Percentiles rank a stretch among this genome's conserved stretches.
Conservation (phyloP, 2,329 filamentous ascomycete genomes). For the Colletotrichum spaethianum region DNA sequence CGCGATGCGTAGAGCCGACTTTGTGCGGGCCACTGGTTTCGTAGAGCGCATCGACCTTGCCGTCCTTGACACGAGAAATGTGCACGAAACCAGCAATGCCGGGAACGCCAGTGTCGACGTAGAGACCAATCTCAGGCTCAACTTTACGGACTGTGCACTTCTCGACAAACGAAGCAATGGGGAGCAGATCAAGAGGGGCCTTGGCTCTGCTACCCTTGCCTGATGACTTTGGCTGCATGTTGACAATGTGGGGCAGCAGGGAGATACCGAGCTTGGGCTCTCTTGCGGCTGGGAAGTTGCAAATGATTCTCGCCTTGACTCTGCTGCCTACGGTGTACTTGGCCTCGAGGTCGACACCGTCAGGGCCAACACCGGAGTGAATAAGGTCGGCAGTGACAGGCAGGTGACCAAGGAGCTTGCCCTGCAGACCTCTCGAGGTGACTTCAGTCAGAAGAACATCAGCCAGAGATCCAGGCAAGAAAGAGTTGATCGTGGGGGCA, state of each 20-base stretch:
- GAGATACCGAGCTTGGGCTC: slow-evolving; percentile 90
- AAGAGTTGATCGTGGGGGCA: slow-evolving; percentile 89
- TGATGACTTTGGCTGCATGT: slow-evolving; percentile 67
- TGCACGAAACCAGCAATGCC: slow-evolving; percentile 91
- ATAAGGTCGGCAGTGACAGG: slow-evolving; percentile 92
- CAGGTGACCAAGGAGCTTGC: slow-evolving; percentile 92
- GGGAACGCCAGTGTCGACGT: slow-evolving; percentile 75
- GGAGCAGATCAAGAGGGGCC: slow-evolving; percentile 71
- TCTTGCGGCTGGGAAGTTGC: slow-evolving; percentile 85
- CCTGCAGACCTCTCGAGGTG: slow-evolving; percentile 80
- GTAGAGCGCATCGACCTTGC: slow-evolving; percentile 87
- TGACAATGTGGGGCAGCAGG: slow-evolving; percentile 85
- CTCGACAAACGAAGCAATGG: slow-evolving; percentile 82
- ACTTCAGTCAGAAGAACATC: slow-evolving; percentile 87
- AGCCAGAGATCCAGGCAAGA: slow-evolving; percentile 91
- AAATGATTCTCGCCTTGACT: slow-evolving; percentile 88
- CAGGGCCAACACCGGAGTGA: slow-evolving; percentile 84
- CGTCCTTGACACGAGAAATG: slow-evolving; percentile 92
- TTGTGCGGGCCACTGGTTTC: slow-evolving; percentile 84
- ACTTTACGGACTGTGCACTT: slow-evolving; percentile 85
- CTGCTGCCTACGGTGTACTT: slow-evolving; percentile 89
- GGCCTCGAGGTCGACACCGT: slow-evolving; percentile 78
- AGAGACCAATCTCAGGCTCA: slow-evolving; percentile 84
- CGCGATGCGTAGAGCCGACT: slow-evolving; percentile 82
- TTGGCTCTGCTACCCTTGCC: slow-evolving; percentile 58